Conservation (phyloP, 169 alveolate genomes). For the Plasmodium knowlesi region DNA sequence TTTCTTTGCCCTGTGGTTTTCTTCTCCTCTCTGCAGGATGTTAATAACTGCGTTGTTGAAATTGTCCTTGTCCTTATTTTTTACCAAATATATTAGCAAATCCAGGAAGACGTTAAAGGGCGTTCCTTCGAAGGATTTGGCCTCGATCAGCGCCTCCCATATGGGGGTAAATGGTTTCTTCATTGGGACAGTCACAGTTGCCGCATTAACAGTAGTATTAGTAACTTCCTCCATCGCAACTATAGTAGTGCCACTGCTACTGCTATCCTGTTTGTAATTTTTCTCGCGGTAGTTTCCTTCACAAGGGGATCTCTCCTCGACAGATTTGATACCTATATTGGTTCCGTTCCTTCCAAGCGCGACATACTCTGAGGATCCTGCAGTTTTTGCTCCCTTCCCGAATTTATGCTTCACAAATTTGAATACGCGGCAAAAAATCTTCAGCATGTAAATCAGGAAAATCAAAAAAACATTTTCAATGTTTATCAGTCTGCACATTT, state of each 20-base stretch:
- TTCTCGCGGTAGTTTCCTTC: not conserved
- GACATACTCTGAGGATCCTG: not conserved
- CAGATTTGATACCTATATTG: not conserved
- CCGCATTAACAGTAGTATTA: not conserved
- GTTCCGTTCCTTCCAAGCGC: not conserved
- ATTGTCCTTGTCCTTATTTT: slow-evolving; percentile 31
- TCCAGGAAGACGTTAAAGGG: slow-evolving; percentile 34
- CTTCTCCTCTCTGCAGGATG: not conserved
- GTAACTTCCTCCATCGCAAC: not conserved
- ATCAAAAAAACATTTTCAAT: slow-evolving; percentile 41
- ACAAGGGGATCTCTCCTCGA: not conserved
- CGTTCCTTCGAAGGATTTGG: not conserved
- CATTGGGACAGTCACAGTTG: not conserved
- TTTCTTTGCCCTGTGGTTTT: not conserved
- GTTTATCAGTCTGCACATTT: slow-evolving; percentile 59
- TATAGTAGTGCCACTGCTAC: not conserved
- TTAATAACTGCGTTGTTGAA: slow-evolving; percentile 33
- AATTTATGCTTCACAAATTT: not conserved
- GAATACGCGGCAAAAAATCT: slow-evolving; percentile 10
- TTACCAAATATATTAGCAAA: slow-evolving; percentile 22
- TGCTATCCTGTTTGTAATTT: not conserved
- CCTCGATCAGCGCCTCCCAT: slow-evolving; percentile 17
- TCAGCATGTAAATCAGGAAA: slow-evolving; percentile 28
- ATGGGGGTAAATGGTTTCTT: not conserved
- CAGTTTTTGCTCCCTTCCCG: not conserved